Evolutionary conservation across 1,139 yeast genomes (phyloP), one percentile per base, ranked within the genome.

Genomic region (Sugiyamaella sp.): DNA sequence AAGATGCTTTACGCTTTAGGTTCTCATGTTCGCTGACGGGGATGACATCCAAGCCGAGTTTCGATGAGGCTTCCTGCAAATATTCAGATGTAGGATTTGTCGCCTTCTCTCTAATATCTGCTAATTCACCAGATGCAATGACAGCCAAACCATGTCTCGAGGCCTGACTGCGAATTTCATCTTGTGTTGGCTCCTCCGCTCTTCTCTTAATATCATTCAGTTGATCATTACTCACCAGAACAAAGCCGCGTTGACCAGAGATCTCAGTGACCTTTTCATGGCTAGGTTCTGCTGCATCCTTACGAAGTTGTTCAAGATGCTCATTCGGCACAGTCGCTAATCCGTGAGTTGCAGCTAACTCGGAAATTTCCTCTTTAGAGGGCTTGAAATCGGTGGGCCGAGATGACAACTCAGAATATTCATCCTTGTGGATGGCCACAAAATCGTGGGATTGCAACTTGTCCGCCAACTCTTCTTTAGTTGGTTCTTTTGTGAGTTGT

Each of bases 31-130:
- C 72, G n/a, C 60, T 60, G n/a, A 58, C 58, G 8, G 74, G 58
- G 1, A 75, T 45, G 6, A 73, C 66, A n/a, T 68, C 62, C 54
- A 71, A 58, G 4, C 74, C 76, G 10, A 60, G 60, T 10, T 59
- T 56, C 2, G 51, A 38, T 17, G 67, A 60, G 3, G 29, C 37
- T 10, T 48, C 52, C 17, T 55, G 54, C 6, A 62, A 35, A 14
- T 55, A 49, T n/a, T 59, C 61, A 4, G 24, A 39, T 1, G 55
- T 24, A 4, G 69, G 69, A 21, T 52, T 53, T 2, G 56, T 45
- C 1, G 60, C 62, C 48, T 57, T 57, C n/a, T 63, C 58, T 29
- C 53, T 54, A 42, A 63, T 49, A 29, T 62, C 61, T 24, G 60
- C 60, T 22, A 69, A 63, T n/a, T 71, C 72, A 17, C 60, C 60